These are phyloP conservation scores for Blastobotrys muscicola DNA, from an alignment of 805 yeast genomes.

Conservation along the genomic window DNA sequence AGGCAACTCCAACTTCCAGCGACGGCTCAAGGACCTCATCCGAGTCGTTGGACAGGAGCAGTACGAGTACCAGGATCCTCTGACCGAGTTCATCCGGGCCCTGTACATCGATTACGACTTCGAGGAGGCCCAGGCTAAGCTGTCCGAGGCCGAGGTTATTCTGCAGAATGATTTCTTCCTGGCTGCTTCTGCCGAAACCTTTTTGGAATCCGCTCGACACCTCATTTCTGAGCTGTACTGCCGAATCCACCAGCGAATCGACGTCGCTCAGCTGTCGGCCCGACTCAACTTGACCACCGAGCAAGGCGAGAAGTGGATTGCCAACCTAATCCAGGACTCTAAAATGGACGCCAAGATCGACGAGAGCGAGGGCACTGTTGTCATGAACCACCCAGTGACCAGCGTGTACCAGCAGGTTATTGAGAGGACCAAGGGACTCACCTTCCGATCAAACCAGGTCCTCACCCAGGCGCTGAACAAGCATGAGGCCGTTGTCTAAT, in stretches of 20 bases:
- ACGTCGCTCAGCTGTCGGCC: conserved; percentile 36
- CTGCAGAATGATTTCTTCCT: conserved; percentile 52
- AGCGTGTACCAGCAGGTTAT: conserved; percentile 59
- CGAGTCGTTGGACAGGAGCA: conserved; percentile 50
- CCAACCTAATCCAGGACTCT: conserved; percentile 39
- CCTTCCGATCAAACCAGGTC: conserved; percentile 50
- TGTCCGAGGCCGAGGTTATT: conserved; percentile 39
- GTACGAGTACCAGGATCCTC: conserved; percentile 58
- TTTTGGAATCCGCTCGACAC: conserved; percentile 40
- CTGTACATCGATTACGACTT: conserved; percentile 52
- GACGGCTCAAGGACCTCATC: conserved; percentile 48
- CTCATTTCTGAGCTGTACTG: conserved; percentile 45
- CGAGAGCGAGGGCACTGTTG: conserved; percentile 41
- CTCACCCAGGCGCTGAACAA: conserved; percentile 19
- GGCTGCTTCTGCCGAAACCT: conserved; percentile 31
- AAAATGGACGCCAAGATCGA: conserved; percentile 47
- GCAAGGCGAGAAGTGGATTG: conserved; percentile 44
- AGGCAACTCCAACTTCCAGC: conserved; percentile 34
- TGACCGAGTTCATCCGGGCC: conserved; percentile 46
- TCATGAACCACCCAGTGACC: conserved; percentile 45
- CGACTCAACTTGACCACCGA: conserved; percentile 37
- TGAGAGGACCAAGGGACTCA: conserved; percentile 57
- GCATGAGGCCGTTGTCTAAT: background rate
- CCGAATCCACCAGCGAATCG: conserved; percentile 43
- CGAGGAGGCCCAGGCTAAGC: conserved; percentile 40